Evolutionary conservation across 2,329 filamentous ascomycete species (phyloP).

Genomic region (Aulographum hederae): DNA sequence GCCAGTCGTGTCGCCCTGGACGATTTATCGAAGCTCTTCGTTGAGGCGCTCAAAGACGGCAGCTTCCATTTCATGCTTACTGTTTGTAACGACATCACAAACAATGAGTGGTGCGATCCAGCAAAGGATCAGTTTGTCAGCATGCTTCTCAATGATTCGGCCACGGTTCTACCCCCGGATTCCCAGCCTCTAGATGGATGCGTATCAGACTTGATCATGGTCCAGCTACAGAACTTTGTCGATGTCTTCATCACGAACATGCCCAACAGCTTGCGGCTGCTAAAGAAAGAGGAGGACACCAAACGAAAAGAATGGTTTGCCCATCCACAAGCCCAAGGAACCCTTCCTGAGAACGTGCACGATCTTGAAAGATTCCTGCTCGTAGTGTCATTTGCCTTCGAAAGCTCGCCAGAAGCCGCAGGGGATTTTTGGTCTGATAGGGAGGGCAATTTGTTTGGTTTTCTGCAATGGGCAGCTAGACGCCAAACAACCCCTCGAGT

Average conservation of each 20-base stretch:
- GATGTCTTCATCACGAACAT: conserved; percentile 92
- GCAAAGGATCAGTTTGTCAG: conserved; percentile 66
- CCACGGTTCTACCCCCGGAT: conserved; percentile 50
- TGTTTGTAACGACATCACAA: conserved; percentile 62
- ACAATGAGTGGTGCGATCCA: conserved; percentile 73
- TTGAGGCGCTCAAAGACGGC: conserved; percentile 66
- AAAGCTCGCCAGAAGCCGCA: conserved; percentile 67
- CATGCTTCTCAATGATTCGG: conserved; percentile 67
- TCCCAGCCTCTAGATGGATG: conserved; percentile 48
- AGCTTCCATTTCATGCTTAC: conserved; percentile 85
- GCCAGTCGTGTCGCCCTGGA: too few relatives aligned
- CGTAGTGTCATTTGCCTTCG: conserved; percentile 81
- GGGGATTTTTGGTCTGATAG: conserved; percentile 82
- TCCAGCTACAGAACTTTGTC: conserved; percentile 69
- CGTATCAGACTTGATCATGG: conserved; percentile 57
- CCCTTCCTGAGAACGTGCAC: too few relatives aligned
- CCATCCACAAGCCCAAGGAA: too few relatives aligned
- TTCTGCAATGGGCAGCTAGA: conserved; percentile 92
- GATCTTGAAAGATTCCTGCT: conserved; percentile 78
- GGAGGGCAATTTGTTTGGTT: conserved; percentile 84
- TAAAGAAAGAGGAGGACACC: conserved; percentile 80
- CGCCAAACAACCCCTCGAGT: conserved; percentile 90
- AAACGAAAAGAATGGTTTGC: too few relatives aligned
- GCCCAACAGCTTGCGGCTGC: conserved; percentile 71
- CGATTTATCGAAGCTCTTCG: conserved; percentile 59